phyloP scores from a whole-genome alignment of 179 eudicot genomes.

The Beta lomatogona region DNA sequence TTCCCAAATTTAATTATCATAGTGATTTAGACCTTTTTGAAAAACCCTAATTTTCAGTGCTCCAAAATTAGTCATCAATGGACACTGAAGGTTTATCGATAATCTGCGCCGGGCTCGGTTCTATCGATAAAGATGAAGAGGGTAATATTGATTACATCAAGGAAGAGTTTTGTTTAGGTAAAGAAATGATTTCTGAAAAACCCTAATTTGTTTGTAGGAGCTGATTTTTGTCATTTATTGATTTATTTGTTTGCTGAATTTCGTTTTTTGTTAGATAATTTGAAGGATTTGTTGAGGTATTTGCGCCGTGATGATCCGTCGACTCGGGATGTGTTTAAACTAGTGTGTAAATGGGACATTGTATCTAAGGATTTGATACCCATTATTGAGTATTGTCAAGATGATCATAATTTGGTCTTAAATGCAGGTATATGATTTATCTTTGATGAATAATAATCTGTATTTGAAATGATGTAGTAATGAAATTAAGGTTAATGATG shows the following conservation, averaged over 20 bases:
- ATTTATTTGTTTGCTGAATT: background rate
- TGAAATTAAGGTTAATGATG: constrained; percentile 3
- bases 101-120: constrained; percentile 80
- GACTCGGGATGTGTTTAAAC: constrained; percentile 86
- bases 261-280: constrained; percentile 58
- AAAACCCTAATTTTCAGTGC: constrained; percentile 28
- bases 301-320: constrained; percentile 91
- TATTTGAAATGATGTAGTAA: background rate
- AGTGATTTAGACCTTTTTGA: background rate
- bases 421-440: constrained; percentile 59
- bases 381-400: constrained; percentile 73
- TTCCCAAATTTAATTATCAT: background rate
- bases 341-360: constrained; percentile 88
- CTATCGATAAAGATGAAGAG: constrained; percentile 65
- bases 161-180: constrained; percentile 74
- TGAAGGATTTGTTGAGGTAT: constrained; percentile 94
- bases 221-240: background rate
- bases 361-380: constrained; percentile 88
- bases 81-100: constrained; percentile 72
- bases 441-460: background rate
- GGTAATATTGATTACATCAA: constrained; percentile 54
- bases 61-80: constrained; percentile 18
- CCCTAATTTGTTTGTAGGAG: constrained; percentile 16
- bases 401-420: constrained; percentile 73
- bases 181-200: background rate